Conservation (phyloP, 176 grass and related monocot genomes). For the Tillandsia leiboldiana region DNA sequence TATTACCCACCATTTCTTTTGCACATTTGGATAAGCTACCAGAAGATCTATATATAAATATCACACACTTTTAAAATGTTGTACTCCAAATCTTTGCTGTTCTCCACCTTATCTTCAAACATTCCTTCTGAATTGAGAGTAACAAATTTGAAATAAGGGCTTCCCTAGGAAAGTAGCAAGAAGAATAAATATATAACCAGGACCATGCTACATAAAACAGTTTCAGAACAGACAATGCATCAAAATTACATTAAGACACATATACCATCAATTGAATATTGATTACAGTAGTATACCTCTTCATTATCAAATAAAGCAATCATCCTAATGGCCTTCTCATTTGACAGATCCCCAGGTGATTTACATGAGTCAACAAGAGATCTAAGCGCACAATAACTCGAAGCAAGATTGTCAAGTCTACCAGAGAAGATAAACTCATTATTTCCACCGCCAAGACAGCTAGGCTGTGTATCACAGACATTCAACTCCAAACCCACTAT, state of each 20-base stretch:
- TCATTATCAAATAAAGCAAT: constrained; percentile 95
- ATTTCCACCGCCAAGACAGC: constrained; percentile 81
- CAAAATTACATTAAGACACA: neutral
- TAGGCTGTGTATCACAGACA: constrained; percentile 87
- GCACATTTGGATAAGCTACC: too few species aligned
- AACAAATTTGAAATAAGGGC: too few species aligned
- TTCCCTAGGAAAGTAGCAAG: too few species aligned
- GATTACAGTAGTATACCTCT: constrained; percentile 44
- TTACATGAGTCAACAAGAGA: constrained; percentile 72
- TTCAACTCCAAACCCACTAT: constrained; percentile 90
- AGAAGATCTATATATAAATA: too few species aligned
- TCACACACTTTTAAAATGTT: too few species aligned
- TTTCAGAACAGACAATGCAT: too few species aligned
- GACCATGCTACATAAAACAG: too few species aligned
- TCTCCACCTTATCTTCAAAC: too few species aligned
- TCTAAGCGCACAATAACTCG: constrained; percentile 83
- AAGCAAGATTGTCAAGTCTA: constrained; percentile 93
- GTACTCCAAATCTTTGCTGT: too few species aligned
- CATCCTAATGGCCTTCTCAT: constrained; percentile 83
- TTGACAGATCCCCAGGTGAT: constrained; percentile 35
- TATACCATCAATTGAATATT: neutral
- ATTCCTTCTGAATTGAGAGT: too few species aligned
- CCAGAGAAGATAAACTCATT: constrained; percentile 96
- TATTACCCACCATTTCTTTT: too few species aligned
- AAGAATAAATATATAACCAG: too few species aligned